Base-by-base conservation (phyloP, 768 basidiomycete species). In the Macrolepiota fuliginosa region DNA sequence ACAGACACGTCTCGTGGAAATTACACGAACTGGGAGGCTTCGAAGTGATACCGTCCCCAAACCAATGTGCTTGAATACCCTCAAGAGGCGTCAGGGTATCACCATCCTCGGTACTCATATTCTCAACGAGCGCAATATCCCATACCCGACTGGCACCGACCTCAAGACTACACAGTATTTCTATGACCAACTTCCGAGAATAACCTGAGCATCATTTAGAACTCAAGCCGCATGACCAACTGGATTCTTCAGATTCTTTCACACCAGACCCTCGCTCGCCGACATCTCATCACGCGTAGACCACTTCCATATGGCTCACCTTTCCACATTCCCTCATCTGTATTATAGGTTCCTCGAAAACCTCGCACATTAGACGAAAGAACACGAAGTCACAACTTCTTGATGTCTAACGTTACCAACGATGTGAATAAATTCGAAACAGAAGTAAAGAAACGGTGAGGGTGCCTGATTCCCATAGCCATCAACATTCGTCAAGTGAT, bases 391-490 rank as follows among this genome's bases (percentile, higher is more conserved):
- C 24, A 24, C 24, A 51, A 4, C 57, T 36, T 22, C 35, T 36
- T 25, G 9, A 50, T 13, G 0, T 24, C 4, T 13, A 13, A 11
- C 3, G 5, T 13, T 46, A n/a, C 46, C 53, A 55, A n/a, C 35
- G 22, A 47, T 49, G 54, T n/a, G 60, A 61, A 54, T 11, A 39
- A 61, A 36, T 25, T 36, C 6, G n/a, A 50, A 24, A 24, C 13
- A 10, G 15, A 50, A 58, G 47, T 24, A 37, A 24, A 46, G 24
- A n/a, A 37, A 11, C 35, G n/a, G 35, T 32, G 32, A 11, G 5
- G 12, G 60, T 61, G 17, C 54, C 60, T 55, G 46, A 32, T 61
- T 61, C 60, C 42, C 60, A 49, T 49, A 51, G 22, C 25, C 5
- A 22, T 46, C 47, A 39, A 25, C 49, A 17, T 22, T 32, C 4